phyloP scores from a whole-genome alignment of 2,329 filamentous ascomycete species.

The Ophidiomyces ophidiicola region DNA sequence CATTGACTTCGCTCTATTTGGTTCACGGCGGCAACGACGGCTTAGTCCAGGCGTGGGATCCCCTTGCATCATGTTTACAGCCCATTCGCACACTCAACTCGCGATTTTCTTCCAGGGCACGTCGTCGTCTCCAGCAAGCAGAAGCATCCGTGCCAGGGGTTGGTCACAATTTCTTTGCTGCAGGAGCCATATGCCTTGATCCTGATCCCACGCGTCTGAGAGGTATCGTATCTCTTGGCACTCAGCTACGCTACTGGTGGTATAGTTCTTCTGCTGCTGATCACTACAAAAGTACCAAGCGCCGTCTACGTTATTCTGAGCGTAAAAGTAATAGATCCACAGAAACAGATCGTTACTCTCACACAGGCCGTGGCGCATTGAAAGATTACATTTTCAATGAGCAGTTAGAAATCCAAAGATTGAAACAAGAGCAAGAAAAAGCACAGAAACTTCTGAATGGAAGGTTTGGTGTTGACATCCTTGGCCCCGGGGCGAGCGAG shows the following conservation, averaged over 20 bases:
- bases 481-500: constrained; percentile 45
- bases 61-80: constrained; percentile 64
- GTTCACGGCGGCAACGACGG: constrained; percentile 92
- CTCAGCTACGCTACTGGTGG: constrained; percentile 81
- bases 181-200: constrained; percentile 73
- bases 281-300: constrained; percentile 63
- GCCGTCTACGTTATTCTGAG: constrained; percentile 59
- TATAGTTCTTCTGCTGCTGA: constrained; percentile 72
- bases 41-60: constrained; percentile 92
- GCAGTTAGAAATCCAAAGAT: constrained; percentile 62
- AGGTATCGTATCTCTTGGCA: constrained; percentile 76
- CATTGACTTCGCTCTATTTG: constrained; percentile 71
- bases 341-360: constrained; percentile 45
- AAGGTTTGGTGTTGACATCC: constrained; percentile 72
- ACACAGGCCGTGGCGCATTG: constrained; percentile 56
- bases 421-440: constrained; percentile 54
- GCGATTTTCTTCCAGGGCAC: constrained; percentile 66
- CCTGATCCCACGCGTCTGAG: constrained; percentile 75
- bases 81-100: constrained; percentile 81
- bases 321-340: constrained; percentile 47
- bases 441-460: constrained; percentile 59
- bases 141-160: constrained; percentile 55
- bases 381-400: constrained; percentile 80
- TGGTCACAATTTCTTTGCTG: constrained; percentile 65
- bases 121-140: constrained; percentile 59